These are phyloP conservation scores for Raddia guianensis DNA, from an alignment of 176 grass and related monocot species.

Conservation along the genomic window DNA sequence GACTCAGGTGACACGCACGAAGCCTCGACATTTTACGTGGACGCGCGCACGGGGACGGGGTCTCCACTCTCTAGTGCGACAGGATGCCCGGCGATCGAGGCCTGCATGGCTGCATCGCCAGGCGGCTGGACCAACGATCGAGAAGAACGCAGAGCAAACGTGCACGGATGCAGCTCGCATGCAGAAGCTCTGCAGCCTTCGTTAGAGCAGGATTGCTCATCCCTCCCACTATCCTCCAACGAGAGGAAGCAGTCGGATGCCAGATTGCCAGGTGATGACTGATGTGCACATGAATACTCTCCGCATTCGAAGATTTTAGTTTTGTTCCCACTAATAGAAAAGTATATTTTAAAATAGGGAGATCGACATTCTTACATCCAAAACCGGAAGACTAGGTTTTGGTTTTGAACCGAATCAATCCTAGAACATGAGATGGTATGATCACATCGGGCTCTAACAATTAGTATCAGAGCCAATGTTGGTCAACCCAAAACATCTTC, in stretches of 20 bases:
- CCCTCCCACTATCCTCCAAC: not conserved
- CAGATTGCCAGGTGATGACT: no score
- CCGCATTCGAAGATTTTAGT: no score
- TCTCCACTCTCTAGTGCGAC: not conserved
- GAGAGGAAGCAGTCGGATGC: not conserved
- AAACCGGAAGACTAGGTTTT: no score
- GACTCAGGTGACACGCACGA: constrained; percentile 35
- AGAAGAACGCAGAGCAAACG: not conserved
- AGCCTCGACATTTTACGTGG: not conserved
- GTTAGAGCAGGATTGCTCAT: not conserved
- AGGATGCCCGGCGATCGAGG: not conserved
- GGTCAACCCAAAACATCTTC: no score
- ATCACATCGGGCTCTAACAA: no score
- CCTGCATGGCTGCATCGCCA: not conserved
- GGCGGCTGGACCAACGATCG: not conserved
- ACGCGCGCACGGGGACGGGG: not conserved
- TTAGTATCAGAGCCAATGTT: no score
- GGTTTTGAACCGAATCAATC: no score
- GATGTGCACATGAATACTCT: no score
- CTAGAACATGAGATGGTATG: no score
- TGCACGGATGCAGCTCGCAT: not conserved
- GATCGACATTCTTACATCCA: no score
- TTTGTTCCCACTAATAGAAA: no score
- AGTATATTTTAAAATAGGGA: no score
- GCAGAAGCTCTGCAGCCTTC: not conserved